Base-by-base conservation (phyloP, 176 grass and related monocot genomes). In the Neostapfia colusana region DNA sequence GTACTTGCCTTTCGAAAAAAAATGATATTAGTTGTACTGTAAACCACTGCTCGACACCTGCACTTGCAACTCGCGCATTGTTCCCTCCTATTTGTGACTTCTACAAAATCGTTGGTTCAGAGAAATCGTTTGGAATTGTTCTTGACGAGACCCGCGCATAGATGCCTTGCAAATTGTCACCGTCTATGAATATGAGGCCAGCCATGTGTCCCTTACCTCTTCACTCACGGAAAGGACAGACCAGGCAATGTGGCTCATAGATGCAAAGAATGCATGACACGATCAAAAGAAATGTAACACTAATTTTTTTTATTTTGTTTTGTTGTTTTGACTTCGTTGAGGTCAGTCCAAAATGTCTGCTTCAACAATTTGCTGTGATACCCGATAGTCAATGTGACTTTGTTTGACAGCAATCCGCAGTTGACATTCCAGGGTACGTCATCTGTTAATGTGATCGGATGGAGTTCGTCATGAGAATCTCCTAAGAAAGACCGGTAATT, bases 101-200 rank as follows among this genome's bases (percentile, higher is more conserved):
- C 63, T 63, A 35, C 12, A 9, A 49, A 49, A 65, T 16, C 14
- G 10, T 38, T 40, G 45, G 31, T 65, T 77, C 20, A 56, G 2
- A 78, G 14, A 69, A 79, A 34, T 43, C 72, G 20, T 42, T 1
- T 25, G 67, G 46, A 69, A 66, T 74, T 80, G 6, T 86, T 74
- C 42, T 63, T 63, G 77, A 86, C 17, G 45, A 43, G 63, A 69
- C 45, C 9, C 67, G 28, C 37, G 70, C 41, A 80, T 80, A 80
- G 53, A 74, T 81, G 84, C 77, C 42, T 75, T 80, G 4, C 25
- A 68, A 68, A 75, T 67, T 61, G 70, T 41, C 40, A 70, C 34
- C 38, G 17, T 79, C 51, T 60, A 60, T 67, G 75, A 71, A 81
- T 55, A 54, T 70, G 50, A 54, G 64, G 54, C 43, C 49, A 74